Percentiles rank a stretch among this genome's conserved stretches.
Conservation (phyloP, 208 protist genomes). For the Strigomonas culicis region DNA sequence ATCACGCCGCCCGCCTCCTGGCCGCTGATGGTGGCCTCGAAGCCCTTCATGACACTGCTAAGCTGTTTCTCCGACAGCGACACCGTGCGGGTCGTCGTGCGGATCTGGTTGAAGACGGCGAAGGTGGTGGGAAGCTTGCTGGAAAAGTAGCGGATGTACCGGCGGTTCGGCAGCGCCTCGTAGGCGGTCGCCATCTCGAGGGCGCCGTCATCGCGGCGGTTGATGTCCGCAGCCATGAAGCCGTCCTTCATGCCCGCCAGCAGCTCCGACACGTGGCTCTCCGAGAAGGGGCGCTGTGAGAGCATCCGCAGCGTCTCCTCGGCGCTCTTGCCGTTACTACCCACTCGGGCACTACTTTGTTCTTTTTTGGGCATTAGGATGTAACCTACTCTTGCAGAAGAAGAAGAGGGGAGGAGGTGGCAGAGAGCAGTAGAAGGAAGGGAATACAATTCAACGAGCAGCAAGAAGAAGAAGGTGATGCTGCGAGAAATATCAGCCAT, state of each 20-base stretch:
- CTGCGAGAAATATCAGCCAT: no score
- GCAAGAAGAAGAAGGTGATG: background rate
- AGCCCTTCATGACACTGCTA: conserved; percentile 55
- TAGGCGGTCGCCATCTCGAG: conserved; percentile 19
- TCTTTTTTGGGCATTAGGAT: background rate
- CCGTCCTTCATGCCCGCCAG: conserved; percentile 9
- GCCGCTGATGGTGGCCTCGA: conserved; percentile 19
- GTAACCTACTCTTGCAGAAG: conserved; percentile 1
- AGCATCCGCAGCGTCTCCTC: no score
- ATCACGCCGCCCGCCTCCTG: background rate
- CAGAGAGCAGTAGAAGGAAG: background rate
- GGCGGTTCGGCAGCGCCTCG: conserved; percentile 30
- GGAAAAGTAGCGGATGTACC: conserved; percentile 67
- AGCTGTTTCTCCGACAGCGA: conserved; percentile 48
- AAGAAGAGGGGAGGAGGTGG: conserved; percentile 1
- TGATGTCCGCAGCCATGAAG: background rate
- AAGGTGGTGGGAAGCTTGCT: conserved; percentile 75
- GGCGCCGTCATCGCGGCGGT: background rate
- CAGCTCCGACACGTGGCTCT: no score
- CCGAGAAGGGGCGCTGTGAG: no score
- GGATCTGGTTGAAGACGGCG: conserved; percentile 66
- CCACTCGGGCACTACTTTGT: background rate
- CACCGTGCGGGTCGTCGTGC: conserved; percentile 42
- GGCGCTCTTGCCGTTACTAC: no score
- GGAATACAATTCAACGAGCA: background rate